phyloP scores from a whole-genome alignment of 192 early-diverging fungal genomes.

The Helicostylum pulchrum region DNA sequence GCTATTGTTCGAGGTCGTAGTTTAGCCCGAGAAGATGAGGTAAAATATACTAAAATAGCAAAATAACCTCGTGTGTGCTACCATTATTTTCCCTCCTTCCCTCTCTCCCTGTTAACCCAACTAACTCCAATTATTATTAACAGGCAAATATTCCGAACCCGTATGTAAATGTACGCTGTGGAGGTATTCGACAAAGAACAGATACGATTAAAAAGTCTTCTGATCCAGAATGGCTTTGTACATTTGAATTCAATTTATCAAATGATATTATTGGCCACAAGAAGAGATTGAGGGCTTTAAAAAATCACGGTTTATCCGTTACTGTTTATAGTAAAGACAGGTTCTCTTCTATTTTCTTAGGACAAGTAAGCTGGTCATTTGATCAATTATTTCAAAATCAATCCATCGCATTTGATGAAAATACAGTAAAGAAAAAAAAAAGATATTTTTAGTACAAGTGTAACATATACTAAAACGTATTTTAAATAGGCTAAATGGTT shows the following conservation, averaged over 20 bases:
- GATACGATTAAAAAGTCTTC: slow-evolving; percentile 55
- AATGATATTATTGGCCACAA: slow-evolving; percentile 8
- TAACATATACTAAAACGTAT: slow-evolving; percentile 6
- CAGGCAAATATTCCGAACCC: slow-evolving; percentile 17
- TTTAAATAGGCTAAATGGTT: slow-evolving; percentile 40
- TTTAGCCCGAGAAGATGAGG: slow-evolving; percentile 2
- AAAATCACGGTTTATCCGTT: slow-evolving; percentile 39
- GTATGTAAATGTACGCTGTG: slow-evolving; percentile 55
- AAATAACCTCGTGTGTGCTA: neutral
- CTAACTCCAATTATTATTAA: no score
- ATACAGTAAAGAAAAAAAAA: slow-evolving; percentile 38
- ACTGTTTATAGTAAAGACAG: slow-evolving; percentile 70
- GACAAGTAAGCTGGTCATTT: slow-evolving; percentile 55
- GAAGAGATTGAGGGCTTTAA: slow-evolving; percentile 27
- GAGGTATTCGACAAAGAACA: slow-evolving; percentile 57
- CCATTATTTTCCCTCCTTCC: neutral
- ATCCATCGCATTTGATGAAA: slow-evolving; percentile 50
- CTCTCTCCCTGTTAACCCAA: neutral
- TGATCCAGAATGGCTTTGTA: slow-evolving; percentile 61
- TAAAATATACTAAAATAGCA: neutral
- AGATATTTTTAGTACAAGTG: slow-evolving; percentile 4
- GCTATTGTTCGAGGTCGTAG: slow-evolving; percentile 10
- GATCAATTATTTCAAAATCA: slow-evolving; percentile 49
- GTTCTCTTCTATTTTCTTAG: slow-evolving; percentile 64
- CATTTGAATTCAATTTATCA: slow-evolving; percentile 54